Base-by-base conservation (phyloP, 306 rosid genomes). In the Prosopis cineraria region DNA sequence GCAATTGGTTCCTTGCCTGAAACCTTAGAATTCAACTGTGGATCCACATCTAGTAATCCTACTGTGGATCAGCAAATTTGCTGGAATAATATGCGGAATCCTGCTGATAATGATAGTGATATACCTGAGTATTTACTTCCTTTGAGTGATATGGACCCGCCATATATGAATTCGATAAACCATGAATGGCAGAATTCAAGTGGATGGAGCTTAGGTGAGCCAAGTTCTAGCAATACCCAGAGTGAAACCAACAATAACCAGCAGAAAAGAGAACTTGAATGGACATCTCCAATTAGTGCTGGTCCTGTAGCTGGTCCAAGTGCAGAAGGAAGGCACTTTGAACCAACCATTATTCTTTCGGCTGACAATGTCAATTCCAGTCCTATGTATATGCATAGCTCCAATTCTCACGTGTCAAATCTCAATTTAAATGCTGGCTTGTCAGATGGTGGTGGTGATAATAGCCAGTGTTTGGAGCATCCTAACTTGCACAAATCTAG, bases 201-300 rank as follows among this genome's bases (percentile, higher is more conserved):
- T 70, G 89, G 91, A 74, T 88, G 98, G 98, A 86, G 87, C 90
- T 82, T 89, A 44, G 93, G 96, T 43, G 96, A 85, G 82, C 87
- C 98, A 72, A 90, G 97, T 76, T 89, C 97, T 74, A 78, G 97
- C 78, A 87, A 78, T 71, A 44, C 86, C 36, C 91, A 82, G 75
- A 77, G 36, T 73, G 96, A 87, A 69, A 55, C 52, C 11, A 53
- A 72, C 56, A 68, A 29, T 69, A 88, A 78, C 22, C 92, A 87
- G 85, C 87, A 82, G 34, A 89, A 90, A 85, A 78, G 87, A 50
- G 96, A 89, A 62, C 79, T 86, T 77, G 93, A 88, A 66, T 89
- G 93, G 92, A 75, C 89, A 33, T 77, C 93, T 52, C 79, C 91
- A 60, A 43, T 67, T 34, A 74, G 73, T 82, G 78, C 84, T 50